These are phyloP conservation scores for Calocybe cyanea DNA, from an alignment of 768 basidiomycete genomes.

Conservation along the genomic window DNA sequence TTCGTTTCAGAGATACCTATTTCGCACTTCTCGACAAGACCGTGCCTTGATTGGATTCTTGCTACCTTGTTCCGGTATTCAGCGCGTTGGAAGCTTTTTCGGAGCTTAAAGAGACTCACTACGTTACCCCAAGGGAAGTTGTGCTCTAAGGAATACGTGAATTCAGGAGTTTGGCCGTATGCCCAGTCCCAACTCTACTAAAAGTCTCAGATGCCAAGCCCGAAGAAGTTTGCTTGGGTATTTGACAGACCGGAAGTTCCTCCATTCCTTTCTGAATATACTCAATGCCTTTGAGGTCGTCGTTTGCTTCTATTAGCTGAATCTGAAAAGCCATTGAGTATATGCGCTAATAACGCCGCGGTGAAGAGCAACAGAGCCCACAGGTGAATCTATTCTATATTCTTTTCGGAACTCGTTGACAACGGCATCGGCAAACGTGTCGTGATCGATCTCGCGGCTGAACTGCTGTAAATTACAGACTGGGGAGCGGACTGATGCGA, in stretches of 20 bases:
- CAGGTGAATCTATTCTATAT: conserved; percentile 39
- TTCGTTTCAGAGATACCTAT: conserved; percentile 23
- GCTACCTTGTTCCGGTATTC: conserved; percentile 34
- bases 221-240: conserved; percentile 1
- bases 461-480: conserved; percentile 77
- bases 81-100: neutral
- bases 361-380: conserved; percentile 12
- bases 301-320: conserved; percentile 40
- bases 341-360: neutral
- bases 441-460: conserved; percentile 53
- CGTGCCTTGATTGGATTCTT: conserved; percentile 60
- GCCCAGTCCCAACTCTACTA: conserved; percentile 87
- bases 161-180: conserved; percentile 92
- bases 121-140: conserved; percentile 51
- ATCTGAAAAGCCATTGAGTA: conserved; percentile 25
- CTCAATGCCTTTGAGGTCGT: conserved; percentile 39
- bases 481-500: conserved; percentile 89
- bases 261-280: conserved; percentile 67
- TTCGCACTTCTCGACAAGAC: conserved; percentile 51
- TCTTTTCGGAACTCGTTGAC: conserved; percentile 60
- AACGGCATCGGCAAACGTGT: conserved; percentile 67
- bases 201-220: neutral
- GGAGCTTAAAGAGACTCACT: conserved; percentile 27
- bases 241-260: conserved; percentile 61
- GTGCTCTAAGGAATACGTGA: conserved; percentile 54